Percentiles rank a stretch among this genome's conserved stretches.
phyloP scores from a whole-genome alignment of 2,329 filamentous ascomycete genomes.

The Calonectria leucothoes region DNA sequence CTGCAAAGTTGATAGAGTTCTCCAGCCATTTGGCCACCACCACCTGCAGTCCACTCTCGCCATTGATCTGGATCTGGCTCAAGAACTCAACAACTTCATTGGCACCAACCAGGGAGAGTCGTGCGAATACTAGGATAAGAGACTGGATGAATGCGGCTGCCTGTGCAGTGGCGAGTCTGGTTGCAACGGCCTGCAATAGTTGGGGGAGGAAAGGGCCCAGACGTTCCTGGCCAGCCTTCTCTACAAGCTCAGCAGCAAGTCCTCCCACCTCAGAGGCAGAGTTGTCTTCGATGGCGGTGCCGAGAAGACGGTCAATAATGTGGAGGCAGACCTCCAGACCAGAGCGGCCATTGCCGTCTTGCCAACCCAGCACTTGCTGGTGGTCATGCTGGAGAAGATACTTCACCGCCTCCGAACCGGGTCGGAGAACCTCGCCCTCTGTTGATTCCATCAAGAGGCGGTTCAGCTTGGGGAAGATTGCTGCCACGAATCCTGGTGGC shows the following conservation, averaged over 20 bases:
- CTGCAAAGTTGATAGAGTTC: constrained; percentile 97
- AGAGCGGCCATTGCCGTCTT: constrained; percentile 81
- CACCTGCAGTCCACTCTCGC: constrained; percentile 85
- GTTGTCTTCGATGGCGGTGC: constrained; percentile 87
- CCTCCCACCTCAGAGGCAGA: constrained; percentile 96
- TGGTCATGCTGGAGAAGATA: constrained; percentile 92
- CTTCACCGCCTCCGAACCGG: constrained; percentile 87
- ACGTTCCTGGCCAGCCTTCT: constrained; percentile 91
- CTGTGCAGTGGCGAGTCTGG: constrained; percentile 83
- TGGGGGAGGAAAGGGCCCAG: constrained; percentile 91
- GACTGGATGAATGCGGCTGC: constrained; percentile 95
- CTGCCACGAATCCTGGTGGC: constrained; percentile 85
- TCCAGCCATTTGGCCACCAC: constrained; percentile 97
- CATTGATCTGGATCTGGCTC: constrained; percentile 82
- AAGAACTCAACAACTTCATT: constrained; percentile 94
- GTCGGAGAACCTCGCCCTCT: constrained; percentile 90
- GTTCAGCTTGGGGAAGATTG: constrained; percentile 88
- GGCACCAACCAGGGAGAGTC: constrained; percentile 85
- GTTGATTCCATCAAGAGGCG: constrained; percentile 82
- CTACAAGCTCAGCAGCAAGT: constrained; percentile 92
- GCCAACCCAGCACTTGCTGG: constrained; percentile 89
- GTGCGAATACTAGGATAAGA: constrained; percentile 93
- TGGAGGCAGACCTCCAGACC: constrained; percentile 90
- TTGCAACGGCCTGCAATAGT: constrained; percentile 88
- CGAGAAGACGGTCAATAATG: constrained; percentile 91